These are phyloP conservation scores for Larix sibirica DNA, from an alignment of 83 land plant genomes.

Conservation along the genomic window DNA sequence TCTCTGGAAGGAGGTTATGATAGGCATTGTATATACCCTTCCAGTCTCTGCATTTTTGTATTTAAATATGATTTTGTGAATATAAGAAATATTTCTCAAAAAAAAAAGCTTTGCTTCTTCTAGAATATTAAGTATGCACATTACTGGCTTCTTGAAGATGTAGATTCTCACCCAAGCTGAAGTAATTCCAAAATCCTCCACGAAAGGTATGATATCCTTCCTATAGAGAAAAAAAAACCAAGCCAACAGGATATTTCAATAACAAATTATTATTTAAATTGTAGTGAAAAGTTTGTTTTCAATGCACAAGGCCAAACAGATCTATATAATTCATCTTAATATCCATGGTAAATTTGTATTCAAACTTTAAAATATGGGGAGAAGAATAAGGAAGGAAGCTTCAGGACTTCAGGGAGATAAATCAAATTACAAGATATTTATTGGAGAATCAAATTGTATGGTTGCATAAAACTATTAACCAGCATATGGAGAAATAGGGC, in stretches of 20 bases:
- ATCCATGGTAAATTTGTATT: background rate
- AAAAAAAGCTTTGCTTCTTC: background rate
- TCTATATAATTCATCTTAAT: background rate
- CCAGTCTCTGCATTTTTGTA: too few species aligned
- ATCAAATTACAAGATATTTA: background rate
- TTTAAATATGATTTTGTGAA: too few species aligned
- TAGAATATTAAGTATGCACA: background rate
- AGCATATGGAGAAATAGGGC: background rate
- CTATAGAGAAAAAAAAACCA: slow-evolving; percentile 30
- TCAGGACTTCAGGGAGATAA: background rate
- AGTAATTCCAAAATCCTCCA: slow-evolving; percentile 98
- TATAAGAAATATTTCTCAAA: too few species aligned
- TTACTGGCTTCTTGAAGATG: background rate
- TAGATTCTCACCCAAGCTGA: slow-evolving; percentile 83
- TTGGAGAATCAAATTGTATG: background rate
- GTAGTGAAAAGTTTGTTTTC: background rate
- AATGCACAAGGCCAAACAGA: background rate
- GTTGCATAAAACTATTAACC: background rate
- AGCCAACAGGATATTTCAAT: background rate
- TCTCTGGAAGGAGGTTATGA: too few species aligned
- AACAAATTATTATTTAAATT: background rate
- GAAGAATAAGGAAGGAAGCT: background rate
- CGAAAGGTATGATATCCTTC: slow-evolving; percentile 81
- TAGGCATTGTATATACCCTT: too few species aligned
- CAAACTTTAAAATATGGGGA: background rate